These are phyloP conservation scores for Parasitella parasitica DNA, from an alignment of 371 early-diverging fungal species.

Conservation along the genomic window DNA sequence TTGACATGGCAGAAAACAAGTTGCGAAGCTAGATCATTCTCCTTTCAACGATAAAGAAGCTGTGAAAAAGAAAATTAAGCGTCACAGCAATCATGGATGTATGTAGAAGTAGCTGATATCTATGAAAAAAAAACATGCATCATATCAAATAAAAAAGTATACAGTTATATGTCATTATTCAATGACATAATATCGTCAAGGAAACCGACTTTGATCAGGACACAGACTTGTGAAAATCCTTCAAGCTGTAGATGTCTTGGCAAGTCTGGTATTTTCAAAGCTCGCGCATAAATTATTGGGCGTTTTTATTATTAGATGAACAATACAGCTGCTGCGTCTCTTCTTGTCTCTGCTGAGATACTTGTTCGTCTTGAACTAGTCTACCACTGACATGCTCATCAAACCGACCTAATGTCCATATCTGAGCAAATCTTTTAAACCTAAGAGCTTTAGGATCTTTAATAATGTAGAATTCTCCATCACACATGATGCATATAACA, in stretches of 20 bases:
- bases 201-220: too few species aligned
- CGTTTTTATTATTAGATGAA: too few species aligned
- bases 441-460: conserved; percentile 53
- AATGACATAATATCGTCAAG: too few species aligned
- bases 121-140: too few species aligned
- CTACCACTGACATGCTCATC: conserved; percentile 28
- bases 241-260: too few species aligned
- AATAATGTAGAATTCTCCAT: conserved; percentile 65
- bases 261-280: too few species aligned
- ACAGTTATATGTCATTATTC: too few species aligned
- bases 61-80: neutral
- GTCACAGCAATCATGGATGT: neutral
- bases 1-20: neutral
- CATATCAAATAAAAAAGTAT: too few species aligned
- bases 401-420: conserved; percentile 55
- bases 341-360: neutral
- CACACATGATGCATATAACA: conserved; percentile 62
- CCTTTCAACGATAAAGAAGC: neutral
- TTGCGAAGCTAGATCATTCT: neutral
- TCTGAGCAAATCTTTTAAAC: conserved; percentile 51
- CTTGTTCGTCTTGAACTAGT: conserved; percentile 36
- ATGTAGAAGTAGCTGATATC: too few species aligned
- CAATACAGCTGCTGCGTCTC: neutral
- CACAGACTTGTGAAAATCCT: too few species aligned
- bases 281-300: too few species aligned